A percentile compares a stretch with the other conserved stretches of the same genome.
Evolutionary conservation across 139 green algal species (phyloP).

Genomic region (Volvox africanus): DNA sequence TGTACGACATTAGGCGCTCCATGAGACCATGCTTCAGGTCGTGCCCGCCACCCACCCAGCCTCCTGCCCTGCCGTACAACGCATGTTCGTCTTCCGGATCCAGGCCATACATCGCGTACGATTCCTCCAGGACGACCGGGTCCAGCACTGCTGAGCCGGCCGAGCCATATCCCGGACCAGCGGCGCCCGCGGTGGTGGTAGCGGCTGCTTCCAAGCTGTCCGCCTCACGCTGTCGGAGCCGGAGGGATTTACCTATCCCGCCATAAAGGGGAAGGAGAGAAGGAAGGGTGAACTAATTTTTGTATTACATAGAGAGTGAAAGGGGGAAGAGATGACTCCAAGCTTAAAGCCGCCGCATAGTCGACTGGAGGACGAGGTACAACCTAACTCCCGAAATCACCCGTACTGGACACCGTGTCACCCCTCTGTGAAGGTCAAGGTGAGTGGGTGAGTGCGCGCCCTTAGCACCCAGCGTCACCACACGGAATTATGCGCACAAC

Average conservation of each 20-base stretch:
- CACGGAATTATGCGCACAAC: no score
- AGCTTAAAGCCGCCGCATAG: background rate
- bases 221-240: conserved; percentile 26
- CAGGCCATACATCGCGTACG: conserved; percentile 35
- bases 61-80: background rate
- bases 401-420: no score
- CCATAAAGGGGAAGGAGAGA: background rate
- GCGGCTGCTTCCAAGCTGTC: conserved; percentile 32
- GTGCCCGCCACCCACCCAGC: background rate
- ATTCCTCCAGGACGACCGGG: conserved; percentile 27
- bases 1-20: conserved; percentile 39
- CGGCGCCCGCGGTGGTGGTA: background rate
- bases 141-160: conserved; percentile 19
- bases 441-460: no score
- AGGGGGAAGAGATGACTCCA: background rate
- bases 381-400: background rate
- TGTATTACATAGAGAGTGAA: no score
- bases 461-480: no score
- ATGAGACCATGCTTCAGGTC: conserved; percentile 26
- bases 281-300: background rate
- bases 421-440: no score
- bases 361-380: background rate
- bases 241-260: conserved; percentile 31
- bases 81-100: background rate
- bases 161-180: background rate